Conservation (phyloP, 2,329 filamentous ascomycete species). For the Helotiales sp. region DNA sequence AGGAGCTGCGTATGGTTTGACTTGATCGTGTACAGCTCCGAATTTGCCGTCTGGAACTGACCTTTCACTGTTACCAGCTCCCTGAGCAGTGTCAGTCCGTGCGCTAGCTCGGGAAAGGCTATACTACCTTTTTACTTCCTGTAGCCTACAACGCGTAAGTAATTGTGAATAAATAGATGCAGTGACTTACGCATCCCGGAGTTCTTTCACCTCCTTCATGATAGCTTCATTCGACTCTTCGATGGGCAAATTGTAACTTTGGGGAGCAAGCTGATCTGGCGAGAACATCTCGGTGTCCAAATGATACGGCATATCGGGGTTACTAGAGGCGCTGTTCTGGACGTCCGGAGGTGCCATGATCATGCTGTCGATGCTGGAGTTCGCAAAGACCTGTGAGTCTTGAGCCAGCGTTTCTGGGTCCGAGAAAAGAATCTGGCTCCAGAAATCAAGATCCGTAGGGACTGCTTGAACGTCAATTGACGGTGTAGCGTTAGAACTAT, state of each 20-base stretch:
- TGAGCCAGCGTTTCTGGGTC: not conserved
- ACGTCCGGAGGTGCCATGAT: conserved; percentile 1
- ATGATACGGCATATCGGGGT: conserved; percentile 6
- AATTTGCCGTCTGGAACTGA: not conserved
- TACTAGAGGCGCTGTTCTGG: not conserved
- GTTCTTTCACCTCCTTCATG: not conserved
- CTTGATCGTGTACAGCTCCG: not conserved
- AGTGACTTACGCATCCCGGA: not conserved
- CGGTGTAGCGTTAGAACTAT: conserved; percentile 4
- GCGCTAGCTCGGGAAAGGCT: not conserved
- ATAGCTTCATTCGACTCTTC: not conserved
- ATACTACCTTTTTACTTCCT: conserved; percentile 4
- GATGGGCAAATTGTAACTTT: not conserved
- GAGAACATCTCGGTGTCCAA: not conserved
- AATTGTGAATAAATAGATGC: not conserved
- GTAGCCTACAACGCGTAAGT: not conserved
- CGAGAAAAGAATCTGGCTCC: conserved; percentile 4
- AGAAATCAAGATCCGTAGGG: conserved; percentile 9
- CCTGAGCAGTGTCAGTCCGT: not conserved
- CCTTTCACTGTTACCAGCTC: not conserved
- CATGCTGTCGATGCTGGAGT: not conserved
- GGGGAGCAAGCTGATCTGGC: not conserved
- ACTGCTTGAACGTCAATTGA: conserved; percentile 5
- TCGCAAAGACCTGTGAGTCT: conserved; percentile 4
- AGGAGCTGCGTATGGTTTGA: not conserved